Conservation (phyloP, 176 grass and related monocot genomes). For the Aegilops sharonensis region DNA sequence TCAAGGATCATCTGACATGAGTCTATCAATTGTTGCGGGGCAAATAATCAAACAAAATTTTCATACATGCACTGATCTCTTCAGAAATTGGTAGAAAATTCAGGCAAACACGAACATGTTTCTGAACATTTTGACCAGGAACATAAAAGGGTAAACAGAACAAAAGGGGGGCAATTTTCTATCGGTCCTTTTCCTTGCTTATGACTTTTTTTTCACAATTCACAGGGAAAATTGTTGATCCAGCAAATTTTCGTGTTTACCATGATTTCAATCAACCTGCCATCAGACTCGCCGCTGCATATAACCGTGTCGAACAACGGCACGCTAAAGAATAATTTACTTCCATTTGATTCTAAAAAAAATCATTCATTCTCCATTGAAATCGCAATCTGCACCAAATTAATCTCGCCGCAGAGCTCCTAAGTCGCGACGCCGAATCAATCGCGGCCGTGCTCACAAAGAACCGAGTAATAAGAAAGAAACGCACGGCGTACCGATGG, state of each 20-base stretch:
- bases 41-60: not conserved
- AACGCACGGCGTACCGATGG: not conserved
- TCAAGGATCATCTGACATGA: conserved; percentile 9
- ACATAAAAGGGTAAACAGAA: not conserved
- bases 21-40: not conserved
- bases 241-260: not conserved
- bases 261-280: not conserved
- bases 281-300: not conserved
- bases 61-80: not conserved
- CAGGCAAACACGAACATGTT: not conserved
- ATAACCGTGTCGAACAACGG: not conserved
- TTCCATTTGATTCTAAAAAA: not conserved
- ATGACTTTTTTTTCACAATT: not conserved
- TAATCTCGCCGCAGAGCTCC: not conserved
- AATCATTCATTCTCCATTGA: not conserved
- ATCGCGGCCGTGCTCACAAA: not conserved
- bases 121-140: not conserved
- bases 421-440: not conserved
- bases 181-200: not conserved
- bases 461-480: not conserved
- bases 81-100: not conserved
- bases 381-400: not conserved
- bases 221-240: not conserved
- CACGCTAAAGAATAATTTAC: not conserved
- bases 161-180: not conserved